Evolutionary conservation across 2,329 filamentous ascomycete genomes (phyloP).

Genomic region (Incumbomyces lentus): DNA sequence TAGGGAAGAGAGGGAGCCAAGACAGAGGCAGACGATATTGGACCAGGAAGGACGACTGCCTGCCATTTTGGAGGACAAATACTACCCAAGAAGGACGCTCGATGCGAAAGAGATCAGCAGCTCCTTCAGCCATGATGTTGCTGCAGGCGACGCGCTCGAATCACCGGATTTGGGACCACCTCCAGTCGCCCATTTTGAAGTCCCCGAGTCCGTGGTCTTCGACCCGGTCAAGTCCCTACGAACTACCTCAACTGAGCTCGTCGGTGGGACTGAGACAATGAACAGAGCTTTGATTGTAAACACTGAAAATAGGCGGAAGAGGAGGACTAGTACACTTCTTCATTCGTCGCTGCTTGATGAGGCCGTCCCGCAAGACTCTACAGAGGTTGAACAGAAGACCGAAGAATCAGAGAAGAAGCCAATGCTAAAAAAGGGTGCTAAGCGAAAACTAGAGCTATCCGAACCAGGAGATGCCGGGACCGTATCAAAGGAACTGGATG

Average conservation of each 20-base stretch:
- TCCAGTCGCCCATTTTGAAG: constrained; percentile 43
- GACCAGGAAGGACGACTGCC: constrained; percentile 38
- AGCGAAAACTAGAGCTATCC: constrained; percentile 19
- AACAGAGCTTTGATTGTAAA: constrained; percentile 26
- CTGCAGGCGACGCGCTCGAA: constrained; percentile 17
- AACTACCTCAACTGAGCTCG: constrained; percentile 12
- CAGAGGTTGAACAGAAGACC: constrained; percentile 12
- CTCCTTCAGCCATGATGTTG: constrained; percentile 17
- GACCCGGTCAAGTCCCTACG: constrained; percentile 23
- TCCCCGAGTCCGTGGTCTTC: constrained; percentile 38
- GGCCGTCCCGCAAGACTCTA: neutral
- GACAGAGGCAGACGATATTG: constrained; percentile 13
- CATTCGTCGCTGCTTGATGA: constrained; percentile 32
- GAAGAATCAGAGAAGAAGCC: constrained; percentile 1
- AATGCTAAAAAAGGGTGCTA: constrained; percentile 17
- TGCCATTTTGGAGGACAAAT: constrained; percentile 50
- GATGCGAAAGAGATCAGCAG: constrained; percentile 33
- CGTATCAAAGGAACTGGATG: constrained; percentile 10
- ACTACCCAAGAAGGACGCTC: constrained; percentile 46
- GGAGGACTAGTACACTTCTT: constrained; percentile 40
- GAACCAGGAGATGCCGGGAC: constrained; percentile 14
- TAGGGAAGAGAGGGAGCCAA: constrained; percentile 24
- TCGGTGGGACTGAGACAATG: constrained; percentile 20
- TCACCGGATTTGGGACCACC: constrained; percentile 34
- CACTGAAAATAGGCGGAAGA: constrained; percentile 40